Evolutionary conservation across 352 stramenopile genomes (phyloP).

Genomic region (Pythium phragmiticola): DNA sequence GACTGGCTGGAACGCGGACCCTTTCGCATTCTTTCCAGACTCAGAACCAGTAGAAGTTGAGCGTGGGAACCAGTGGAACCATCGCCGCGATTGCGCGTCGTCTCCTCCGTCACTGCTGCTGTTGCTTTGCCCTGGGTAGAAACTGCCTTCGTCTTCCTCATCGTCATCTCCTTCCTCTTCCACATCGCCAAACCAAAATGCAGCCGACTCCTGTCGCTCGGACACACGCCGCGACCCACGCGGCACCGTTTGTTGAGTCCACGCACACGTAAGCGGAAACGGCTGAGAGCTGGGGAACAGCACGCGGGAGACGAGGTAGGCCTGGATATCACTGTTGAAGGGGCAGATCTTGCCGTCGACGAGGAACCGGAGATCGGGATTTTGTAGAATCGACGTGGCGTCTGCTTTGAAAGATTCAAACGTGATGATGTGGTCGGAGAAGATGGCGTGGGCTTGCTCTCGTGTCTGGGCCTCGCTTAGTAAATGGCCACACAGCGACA

Average conservation of each 20-base stretch:
- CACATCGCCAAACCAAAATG: constrained; percentile 30
- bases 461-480: constrained; percentile 38
- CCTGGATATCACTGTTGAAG: constrained; percentile 59
- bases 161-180: constrained; percentile 24
- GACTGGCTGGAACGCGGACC: constrained; percentile 20
- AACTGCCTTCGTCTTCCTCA: constrained; percentile 3
- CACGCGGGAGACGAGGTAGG: constrained; percentile 59
- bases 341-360: constrained; percentile 58
- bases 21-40: neutral
- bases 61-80: constrained; percentile 36
- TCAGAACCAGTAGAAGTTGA: constrained; percentile 16
- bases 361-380: constrained; percentile 60
- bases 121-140: neutral
- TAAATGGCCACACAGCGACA: constrained; percentile 76
- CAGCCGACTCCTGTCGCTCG: constrained; percentile 15
- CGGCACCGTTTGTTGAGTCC: constrained; percentile 1
- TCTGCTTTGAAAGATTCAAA: constrained; percentile 61
- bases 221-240: constrained; percentile 8
- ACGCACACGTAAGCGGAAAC: constrained; percentile 29
- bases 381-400: constrained; percentile 38
- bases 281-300: constrained; percentile 65
- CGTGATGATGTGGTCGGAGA: constrained; percentile 64
- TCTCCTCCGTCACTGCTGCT: neutral
- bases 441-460: constrained; percentile 53
- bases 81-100: constrained; percentile 11